Base-by-base conservation (phyloP, 2,329 filamentous ascomycete genomes). In the Ceratocystiopsis sp. region DNA sequence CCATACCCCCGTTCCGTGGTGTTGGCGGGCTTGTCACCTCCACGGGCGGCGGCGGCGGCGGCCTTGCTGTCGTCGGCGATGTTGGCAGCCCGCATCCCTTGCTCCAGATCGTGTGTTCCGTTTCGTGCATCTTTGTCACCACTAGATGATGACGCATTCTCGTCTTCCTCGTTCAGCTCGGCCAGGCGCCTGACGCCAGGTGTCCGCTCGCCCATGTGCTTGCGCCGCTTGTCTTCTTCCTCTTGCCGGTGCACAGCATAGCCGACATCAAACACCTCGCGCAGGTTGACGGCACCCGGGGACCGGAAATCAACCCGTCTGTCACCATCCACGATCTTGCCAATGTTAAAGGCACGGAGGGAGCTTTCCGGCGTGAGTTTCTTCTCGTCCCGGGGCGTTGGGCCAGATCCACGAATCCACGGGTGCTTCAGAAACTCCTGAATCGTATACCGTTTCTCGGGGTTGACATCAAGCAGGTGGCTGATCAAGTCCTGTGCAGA, bases 211-310 rank as follows among this genome's bases (percentile, higher is more conserved):
- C 72, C 72, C 52, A 87, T 73, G 55, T 93, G 84, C 61, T 93
- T 93, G 50, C 85, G 76, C 43, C 86, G 78, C 65, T 95, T 96
- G 54, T 77, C 80, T 61, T 96, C 91, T 58, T 98, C 91, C 61
- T 96, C 91, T 60, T 96, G 86, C 39, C 91, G 72, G 58, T 96
- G 91, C 10, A 98, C 91, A 10, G 91, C 89, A 55, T 98, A 98
- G n/a, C 85, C 81, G 40, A 98, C 89, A 55, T 98, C 91, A 52
- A 98, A 98, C 3, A 96, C 87, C 61, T 98, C 91, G 46, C 91
- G 84, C 13, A 98, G 67, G 57, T 96, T 96, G 61, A 98, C 80
- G 3, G 85, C 87, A 41, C 87, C 91, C 0, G 91, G 91, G 0
- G 87, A 96, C 45, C 91, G 77, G 77, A 96, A 98, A 59, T 98